Base-by-base conservation (phyloP, 371 early-diverging fungal species). In the Rhizopus arrhizus region DNA sequence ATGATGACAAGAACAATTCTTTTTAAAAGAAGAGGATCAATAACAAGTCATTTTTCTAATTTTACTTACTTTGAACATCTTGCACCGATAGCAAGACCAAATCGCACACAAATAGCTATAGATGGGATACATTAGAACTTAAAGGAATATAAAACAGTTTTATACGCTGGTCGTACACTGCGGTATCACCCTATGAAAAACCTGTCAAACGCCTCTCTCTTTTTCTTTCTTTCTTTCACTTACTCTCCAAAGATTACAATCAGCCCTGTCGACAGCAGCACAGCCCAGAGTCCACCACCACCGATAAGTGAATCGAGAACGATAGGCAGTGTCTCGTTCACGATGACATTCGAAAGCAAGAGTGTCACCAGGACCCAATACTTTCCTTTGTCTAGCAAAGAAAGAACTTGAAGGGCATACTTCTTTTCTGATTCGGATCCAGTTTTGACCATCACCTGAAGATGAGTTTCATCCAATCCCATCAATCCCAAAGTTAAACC, bases 281-380 rank as follows among this genome's bases (percentile, higher is more conserved):
- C 86, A 4, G 98, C 98, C 45, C 92, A 87, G 7, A 47, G 5
- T 6, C 47, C 47, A 22, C 90, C 89, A 49, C 91, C 91, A 43
- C 89, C 90, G 15, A 89, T 71, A 3, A 91, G 76, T 5, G 82
- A 81, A 62, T 95, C 93, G 43, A 94, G 76, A 56, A 98, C 84
- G 49, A 97, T 92, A 2, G 98, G 98, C 53, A 98, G 74, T 1
- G 96, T 91, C 72, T 96, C 96, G 75, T 96, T 96, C 48, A 96
- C 85, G 15, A 98, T 79, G 10, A 94, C 94, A 73, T 96, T 98
- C 8, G 91, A 86, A 13, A 98, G 71, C 41, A 98, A 66, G 36
- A 98, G 73, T 3, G 97, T 95, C 0, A 95, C 94, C 2, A 95
- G 75, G 7, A 95, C 87, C 88, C 91, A 87, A 61, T 93, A 92